Percentiles rank a stretch among this genome's conserved stretches.
These are phyloP conservation scores for Lasiosphaeria ovina DNA, from an alignment of 495 filamentous ascomycete genomes.

Conservation along the genomic window DNA sequence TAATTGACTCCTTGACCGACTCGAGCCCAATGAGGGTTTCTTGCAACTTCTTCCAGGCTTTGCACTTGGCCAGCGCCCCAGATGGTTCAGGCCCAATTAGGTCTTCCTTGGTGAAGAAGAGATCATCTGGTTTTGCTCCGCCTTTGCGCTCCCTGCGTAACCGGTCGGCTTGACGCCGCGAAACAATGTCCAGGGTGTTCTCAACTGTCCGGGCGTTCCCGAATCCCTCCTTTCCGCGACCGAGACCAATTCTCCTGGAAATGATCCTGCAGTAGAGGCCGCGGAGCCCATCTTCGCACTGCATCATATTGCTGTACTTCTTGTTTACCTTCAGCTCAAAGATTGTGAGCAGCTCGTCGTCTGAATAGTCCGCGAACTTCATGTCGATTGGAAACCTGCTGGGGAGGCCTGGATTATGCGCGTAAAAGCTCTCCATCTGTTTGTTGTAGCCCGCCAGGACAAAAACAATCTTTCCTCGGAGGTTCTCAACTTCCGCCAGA, in stretches of 20 bases:
- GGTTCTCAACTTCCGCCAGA: constrained; percentile 72
- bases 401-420: constrained; percentile 70
- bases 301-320: constrained; percentile 54
- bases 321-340: constrained; percentile 50
- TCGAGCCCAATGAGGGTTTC: constrained; percentile 55
- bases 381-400: constrained; percentile 69
- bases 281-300: constrained; percentile 54
- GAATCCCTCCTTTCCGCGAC: constrained; percentile 65
- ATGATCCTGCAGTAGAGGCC: constrained; percentile 69
- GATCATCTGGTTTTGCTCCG: constrained; percentile 42
- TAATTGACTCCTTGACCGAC: constrained; percentile 61
- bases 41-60: constrained; percentile 60
- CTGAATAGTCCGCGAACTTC: constrained; percentile 67
- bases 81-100: constrained; percentile 66
- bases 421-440: constrained; percentile 78
- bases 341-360: constrained; percentile 60
- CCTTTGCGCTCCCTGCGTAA: constrained; percentile 37
- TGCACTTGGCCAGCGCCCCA: constrained; percentile 44
- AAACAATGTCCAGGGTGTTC: constrained; percentile 55
- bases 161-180: constrained; percentile 57
- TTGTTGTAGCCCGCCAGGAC: constrained; percentile 75
- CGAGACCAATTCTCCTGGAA: constrained; percentile 56
- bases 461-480: constrained; percentile 71
- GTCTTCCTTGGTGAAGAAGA: constrained; percentile 56
- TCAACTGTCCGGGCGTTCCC: constrained; percentile 70